Evolutionary conservation across 139 green algal species (phyloP).

Genomic region (Monoraphidium neglectum): DNA sequence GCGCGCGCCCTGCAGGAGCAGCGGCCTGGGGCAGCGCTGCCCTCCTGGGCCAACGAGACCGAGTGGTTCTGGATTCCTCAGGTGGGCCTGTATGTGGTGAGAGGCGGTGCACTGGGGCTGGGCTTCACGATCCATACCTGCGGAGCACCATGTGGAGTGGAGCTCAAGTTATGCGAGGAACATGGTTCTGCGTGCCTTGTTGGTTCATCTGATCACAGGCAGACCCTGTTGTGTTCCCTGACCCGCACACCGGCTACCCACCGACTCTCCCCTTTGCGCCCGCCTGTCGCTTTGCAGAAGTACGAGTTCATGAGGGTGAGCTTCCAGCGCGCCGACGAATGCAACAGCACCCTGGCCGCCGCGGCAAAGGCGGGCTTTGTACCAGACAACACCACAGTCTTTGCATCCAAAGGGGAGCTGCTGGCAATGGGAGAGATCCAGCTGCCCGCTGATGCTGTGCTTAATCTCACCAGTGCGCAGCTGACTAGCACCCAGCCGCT

Average conservation of each 20-base stretch:
- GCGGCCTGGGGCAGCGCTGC: constrained; percentile 15
- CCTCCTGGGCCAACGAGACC: constrained; percentile 46
- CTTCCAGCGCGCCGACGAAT: constrained; percentile 46
- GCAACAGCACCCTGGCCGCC: constrained; percentile 10
- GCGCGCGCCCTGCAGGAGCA: too few species aligned
- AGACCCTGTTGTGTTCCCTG: too few species aligned
- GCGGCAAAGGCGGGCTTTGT: constrained; percentile 17
- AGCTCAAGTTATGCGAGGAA: too few species aligned
- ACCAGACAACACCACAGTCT: constrained; percentile 40
- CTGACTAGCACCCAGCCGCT: too few species aligned
- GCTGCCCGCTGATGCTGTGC: background rate
- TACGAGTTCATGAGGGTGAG: constrained; percentile 53
- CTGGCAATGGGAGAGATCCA: constrained; percentile 21
- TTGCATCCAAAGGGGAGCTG: constrained; percentile 22
- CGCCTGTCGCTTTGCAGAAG: too few species aligned
- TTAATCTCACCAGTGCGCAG: too few species aligned
- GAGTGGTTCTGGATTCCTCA: constrained; percentile 61
- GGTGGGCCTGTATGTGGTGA: constrained; percentile 18
- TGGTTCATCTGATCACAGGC: too few species aligned
- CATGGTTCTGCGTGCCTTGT: too few species aligned
- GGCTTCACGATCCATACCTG: background rate
- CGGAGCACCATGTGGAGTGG: too few species aligned
- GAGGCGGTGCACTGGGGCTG: too few species aligned
- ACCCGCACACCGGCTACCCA: too few species aligned
- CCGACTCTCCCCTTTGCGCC: too few species aligned